Percentiles rank a stretch among this genome's conserved stretches.
Evolutionary conservation across 345 rosid species (phyloP).

Genomic region (Gossypium arboreum): DNA sequence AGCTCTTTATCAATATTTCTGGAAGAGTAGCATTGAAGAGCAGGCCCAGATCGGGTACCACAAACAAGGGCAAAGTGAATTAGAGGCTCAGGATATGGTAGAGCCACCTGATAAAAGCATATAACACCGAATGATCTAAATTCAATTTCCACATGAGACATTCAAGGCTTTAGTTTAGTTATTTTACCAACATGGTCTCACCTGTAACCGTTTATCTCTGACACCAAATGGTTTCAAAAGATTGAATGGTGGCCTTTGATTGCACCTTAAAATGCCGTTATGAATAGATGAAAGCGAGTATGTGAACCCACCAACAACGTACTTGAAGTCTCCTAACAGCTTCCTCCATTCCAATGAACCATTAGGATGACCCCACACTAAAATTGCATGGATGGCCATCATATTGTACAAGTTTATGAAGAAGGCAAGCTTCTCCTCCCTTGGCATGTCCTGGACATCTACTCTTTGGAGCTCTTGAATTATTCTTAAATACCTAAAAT

Average conservation of each 20-base stretch:
- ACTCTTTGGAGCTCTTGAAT: constrained; percentile 84
- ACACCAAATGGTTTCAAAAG: constrained; percentile 70
- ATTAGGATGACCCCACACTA: constrained; percentile 60
- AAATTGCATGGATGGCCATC: constrained; percentile 85
- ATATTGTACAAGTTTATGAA: constrained; percentile 80
- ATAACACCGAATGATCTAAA: not conserved
- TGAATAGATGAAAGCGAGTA: constrained; percentile 81
- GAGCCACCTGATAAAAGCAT: constrained; percentile 42
- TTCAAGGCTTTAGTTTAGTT: not conserved
- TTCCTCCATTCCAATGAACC: constrained; percentile 68
- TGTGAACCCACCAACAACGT: constrained; percentile 66
- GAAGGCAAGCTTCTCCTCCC: constrained; percentile 83
- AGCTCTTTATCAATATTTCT: constrained; percentile 70
- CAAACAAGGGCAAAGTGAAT: constrained; percentile 72
- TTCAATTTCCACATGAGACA: not conserved
- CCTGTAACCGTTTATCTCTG: constrained; percentile 63
- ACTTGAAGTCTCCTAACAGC: constrained; percentile 72
- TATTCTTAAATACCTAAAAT: constrained; percentile 61
- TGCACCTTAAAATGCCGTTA: constrained; percentile 75
- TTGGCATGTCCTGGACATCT: constrained; percentile 53
- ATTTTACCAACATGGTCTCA: constrained; percentile 11
- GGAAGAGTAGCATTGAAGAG: constrained; percentile 70
- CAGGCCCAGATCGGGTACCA: constrained; percentile 82
- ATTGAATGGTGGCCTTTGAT: constrained; percentile 72
- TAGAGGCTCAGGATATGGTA: constrained; percentile 66